These are phyloP conservation scores for Corynascus novoguineensis DNA, from an alignment of 495 filamentous ascomycete species.

Conservation along the genomic window DNA sequence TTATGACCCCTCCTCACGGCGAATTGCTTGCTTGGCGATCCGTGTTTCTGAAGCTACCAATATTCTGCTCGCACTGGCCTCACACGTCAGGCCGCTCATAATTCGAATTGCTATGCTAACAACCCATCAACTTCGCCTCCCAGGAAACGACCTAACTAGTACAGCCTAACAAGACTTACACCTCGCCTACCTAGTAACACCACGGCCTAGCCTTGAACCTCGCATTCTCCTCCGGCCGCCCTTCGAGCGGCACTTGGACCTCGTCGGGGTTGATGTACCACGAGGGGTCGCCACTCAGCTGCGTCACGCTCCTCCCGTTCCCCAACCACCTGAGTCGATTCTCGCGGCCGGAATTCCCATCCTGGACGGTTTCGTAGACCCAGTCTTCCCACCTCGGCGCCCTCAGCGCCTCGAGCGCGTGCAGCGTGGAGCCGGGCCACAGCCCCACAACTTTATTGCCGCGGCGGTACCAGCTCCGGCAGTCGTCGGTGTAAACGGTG, in stretches of 20 bases:
- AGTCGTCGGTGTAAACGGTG: slow-evolving; percentile 61
- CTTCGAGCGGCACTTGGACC: slow-evolving; percentile 37
- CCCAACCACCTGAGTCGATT: slow-evolving; percentile 45
- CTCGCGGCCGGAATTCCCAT: background rate
- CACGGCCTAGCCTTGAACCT: slow-evolving; percentile 40
- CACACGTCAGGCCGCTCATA: too few relatives aligned
- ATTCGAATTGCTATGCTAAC: too few relatives aligned
- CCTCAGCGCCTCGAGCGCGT: slow-evolving; percentile 40
- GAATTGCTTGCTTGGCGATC: too few relatives aligned
- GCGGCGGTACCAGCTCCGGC: slow-evolving; percentile 65
- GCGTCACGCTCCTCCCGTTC: slow-evolving; percentile 45
- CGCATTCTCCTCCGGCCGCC: slow-evolving; percentile 41
- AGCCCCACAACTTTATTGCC: slow-evolving; percentile 35
- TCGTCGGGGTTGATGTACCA: slow-evolving; percentile 47
- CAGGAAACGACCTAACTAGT: background rate
- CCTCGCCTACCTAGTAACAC: slow-evolving; percentile 35
- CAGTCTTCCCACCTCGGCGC: slow-evolving; percentile 44
- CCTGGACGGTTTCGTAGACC: slow-evolving; percentile 32
- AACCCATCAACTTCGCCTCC: background rate
- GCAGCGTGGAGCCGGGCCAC: slow-evolving; percentile 42
- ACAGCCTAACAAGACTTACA: background rate
- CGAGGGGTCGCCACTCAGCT: slow-evolving; percentile 41
- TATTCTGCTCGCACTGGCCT: background rate
- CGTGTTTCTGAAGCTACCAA: background rate
- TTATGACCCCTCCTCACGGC: background rate